These are phyloP conservation scores for Phytophthora sojae DNA, from an alignment of 352 stramenopile species.

Conservation along the genomic window DNA sequence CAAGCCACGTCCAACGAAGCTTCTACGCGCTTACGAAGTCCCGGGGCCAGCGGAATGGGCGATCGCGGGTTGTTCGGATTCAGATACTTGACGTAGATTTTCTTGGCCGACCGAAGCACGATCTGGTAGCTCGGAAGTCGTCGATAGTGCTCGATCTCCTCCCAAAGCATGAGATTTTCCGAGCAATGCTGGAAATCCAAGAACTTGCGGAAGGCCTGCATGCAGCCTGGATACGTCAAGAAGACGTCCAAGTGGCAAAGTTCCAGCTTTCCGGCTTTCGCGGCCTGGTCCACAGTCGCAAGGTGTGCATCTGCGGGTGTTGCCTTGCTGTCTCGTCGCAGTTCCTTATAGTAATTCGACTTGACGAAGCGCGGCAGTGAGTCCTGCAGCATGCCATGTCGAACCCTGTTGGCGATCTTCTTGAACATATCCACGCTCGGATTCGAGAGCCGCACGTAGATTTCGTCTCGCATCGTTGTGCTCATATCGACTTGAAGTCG, in stretches of 20 bases:
- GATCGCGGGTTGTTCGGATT: constrained; percentile 64
- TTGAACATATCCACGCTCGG: constrained; percentile 90
- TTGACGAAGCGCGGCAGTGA: constrained; percentile 84
- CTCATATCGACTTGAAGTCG: constrained; percentile 89
- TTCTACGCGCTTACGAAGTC: constrained; percentile 57
- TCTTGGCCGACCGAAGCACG: constrained; percentile 80
- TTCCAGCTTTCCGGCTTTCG: constrained; percentile 80
- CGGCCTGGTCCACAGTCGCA: constrained; percentile 62
- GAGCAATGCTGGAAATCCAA: constrained; percentile 80
- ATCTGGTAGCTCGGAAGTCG: constrained; percentile 86
- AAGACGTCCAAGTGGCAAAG: constrained; percentile 78
- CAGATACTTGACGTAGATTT: constrained; percentile 90
- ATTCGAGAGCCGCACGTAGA: constrained; percentile 65
- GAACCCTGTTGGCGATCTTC: constrained; percentile 68
- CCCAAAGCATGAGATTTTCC: constrained; percentile 87
- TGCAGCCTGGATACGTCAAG: constrained; percentile 68
- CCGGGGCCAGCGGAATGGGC: constrained; percentile 58
- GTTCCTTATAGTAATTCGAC: constrained; percentile 65
- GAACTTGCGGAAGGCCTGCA: constrained; percentile 75
- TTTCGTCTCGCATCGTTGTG: constrained; percentile 81
- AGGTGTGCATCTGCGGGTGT: constrained; percentile 54
- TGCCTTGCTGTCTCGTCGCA: constrained; percentile 65
- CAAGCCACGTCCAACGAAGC: constrained; percentile 68
- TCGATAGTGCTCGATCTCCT: constrained; percentile 87
- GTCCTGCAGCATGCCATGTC: constrained; percentile 81